Percentiles rank a stretch among this genome's conserved stretches.
Conservation (phyloP, 2,329 filamentous ascomycete genomes). For the Botrytis aclada region DNA sequence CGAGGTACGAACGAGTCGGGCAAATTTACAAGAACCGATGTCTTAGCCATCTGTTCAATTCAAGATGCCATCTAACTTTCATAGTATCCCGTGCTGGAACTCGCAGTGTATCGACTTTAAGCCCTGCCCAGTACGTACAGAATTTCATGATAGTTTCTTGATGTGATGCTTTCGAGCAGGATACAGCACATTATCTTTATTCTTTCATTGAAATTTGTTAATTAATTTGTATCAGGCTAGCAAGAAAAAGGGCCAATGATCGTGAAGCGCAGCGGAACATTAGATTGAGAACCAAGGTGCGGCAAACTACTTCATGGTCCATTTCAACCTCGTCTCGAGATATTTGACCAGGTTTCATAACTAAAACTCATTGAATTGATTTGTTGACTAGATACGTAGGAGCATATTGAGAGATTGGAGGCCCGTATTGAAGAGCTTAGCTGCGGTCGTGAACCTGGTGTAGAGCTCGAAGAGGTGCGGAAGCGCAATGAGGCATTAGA, state of each 20-base stretch:
- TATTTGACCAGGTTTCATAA: not conserved
- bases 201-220: conserved; percentile 12
- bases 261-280: conserved; percentile 82
- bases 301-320: not conserved
- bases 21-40: not conserved
- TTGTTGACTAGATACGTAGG: conserved; percentile 31
- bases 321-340: not conserved
- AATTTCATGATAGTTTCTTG: not conserved
- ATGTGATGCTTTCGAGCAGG: not conserved
- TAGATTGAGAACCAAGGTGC: conserved; percentile 15
- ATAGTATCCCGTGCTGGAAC: conserved; percentile 47
- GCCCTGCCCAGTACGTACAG: conserved; percentile 15
- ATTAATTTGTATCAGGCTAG: conserved; percentile 78
- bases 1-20: conserved; percentile 28
- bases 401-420: conserved; percentile 78
- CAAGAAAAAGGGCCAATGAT: conserved; percentile 86
- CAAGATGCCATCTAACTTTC: conserved; percentile 22
- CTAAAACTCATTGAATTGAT: not conserved
- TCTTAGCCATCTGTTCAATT: not conserved
- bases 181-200: not conserved
- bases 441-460: conserved; percentile 47
- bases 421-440: conserved; percentile 69
- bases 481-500: conserved; percentile 53
- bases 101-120: conserved; percentile 77
- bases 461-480: conserved; percentile 46